Conservation (phyloP, 2,329 filamentous ascomycete genomes). For the Aureobasidium musti region DNA sequence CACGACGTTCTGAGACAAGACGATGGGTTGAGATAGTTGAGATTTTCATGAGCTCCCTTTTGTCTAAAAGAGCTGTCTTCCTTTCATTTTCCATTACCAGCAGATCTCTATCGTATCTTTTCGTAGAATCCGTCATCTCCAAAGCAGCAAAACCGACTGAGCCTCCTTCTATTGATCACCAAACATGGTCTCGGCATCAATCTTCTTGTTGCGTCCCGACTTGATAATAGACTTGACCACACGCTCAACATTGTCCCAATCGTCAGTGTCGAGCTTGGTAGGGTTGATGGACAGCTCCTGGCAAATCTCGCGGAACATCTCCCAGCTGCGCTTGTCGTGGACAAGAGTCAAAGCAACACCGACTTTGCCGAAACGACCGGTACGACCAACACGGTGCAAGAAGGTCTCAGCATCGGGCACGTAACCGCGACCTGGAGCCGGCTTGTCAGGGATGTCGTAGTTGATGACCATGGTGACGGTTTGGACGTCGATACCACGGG, state of each 20-base stretch:
- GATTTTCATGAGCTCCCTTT: not conserved
- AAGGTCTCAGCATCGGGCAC: conserved; percentile 81
- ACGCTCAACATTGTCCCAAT: conserved; percentile 89
- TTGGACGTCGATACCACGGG: conserved; percentile 90
- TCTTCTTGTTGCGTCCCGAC: conserved; percentile 41
- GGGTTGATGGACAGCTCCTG: conserved; percentile 78
- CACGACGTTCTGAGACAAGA: not conserved
- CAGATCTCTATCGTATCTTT: conserved; percentile 5
- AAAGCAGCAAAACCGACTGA: not conserved
- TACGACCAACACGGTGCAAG: conserved; percentile 95
- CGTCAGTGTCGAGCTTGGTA: conserved; percentile 75
- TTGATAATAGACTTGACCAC: conserved; percentile 81
- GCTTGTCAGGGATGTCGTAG: conserved; percentile 64
- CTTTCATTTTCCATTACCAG: not conserved
- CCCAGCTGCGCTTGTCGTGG: conserved; percentile 78
- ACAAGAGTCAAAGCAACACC: conserved; percentile 96
- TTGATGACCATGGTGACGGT: conserved; percentile 98
- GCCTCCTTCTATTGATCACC: not conserved
- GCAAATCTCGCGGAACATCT: conserved; percentile 77
- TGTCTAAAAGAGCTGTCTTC: not conserved
- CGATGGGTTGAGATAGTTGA: not conserved
- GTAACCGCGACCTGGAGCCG: conserved; percentile 49
- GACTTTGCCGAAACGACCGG: conserved; percentile 92
- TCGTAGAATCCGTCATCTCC: not conserved
- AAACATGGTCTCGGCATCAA: not conserved